These are phyloP conservation scores for Tetrapisispora iriomotensis DNA, from an alignment of 805 yeast species.

Conservation along the genomic window DNA sequence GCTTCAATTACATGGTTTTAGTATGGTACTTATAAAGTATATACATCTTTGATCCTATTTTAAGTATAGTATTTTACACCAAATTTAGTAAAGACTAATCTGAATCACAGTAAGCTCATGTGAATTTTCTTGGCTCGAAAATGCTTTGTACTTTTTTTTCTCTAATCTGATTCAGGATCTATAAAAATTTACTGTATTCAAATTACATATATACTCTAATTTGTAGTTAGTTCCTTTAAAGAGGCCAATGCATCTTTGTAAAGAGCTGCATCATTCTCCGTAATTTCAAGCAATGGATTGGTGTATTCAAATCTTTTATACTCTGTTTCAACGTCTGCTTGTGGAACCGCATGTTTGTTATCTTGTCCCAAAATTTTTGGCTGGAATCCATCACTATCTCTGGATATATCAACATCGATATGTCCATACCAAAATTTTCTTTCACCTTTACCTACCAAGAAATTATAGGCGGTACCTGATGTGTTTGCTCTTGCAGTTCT, in stretches of 20 bases:
- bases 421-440: constrained; percentile 48
- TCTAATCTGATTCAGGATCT: no score
- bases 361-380: constrained; percentile 18
- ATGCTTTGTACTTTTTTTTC: no score
- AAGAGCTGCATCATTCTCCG: constrained; percentile 29
- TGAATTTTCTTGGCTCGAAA: no score
- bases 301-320: constrained; percentile 3
- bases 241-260: constrained; percentile 38
- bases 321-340: constrained; percentile 4
- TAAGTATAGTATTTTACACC: no score
- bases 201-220: background rate
- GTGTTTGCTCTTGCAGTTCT: constrained; percentile 93
- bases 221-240: constrained; percentile 35
- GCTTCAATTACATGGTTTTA: no score
- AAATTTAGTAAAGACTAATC: no score
- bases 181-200: no score
- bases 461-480: constrained; percentile 61
- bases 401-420: constrained; percentile 42
- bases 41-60: no score
- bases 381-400: constrained; percentile 32
- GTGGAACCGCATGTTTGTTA: constrained; percentile 5
- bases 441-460: constrained; percentile 75
- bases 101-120: no score
- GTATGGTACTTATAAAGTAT: no score
- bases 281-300: constrained; percentile 20